Evolutionary conservation across 2,329 filamentous ascomycete species (phyloP).

Genomic region (Fusarium brachygibbosum): DNA sequence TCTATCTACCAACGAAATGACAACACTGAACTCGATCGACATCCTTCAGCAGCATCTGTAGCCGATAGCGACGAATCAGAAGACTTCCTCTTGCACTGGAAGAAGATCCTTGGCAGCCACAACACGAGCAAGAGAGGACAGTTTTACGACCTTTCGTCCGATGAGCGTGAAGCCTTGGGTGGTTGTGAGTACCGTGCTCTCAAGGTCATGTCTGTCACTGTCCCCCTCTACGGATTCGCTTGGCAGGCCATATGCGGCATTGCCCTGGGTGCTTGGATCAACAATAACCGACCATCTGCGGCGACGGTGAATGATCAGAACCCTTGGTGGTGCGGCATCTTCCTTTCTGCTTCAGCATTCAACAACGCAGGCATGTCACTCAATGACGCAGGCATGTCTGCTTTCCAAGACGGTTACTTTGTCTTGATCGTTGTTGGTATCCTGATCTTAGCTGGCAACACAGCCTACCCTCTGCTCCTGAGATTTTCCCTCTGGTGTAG

Average conservation of each 20-base stretch:
- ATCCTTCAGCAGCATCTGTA: conserved; percentile 42
- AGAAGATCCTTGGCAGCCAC: conserved; percentile 54
- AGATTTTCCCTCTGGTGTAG: conserved; percentile 70
- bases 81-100: conserved; percentile 50
- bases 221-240: conserved; percentile 70
- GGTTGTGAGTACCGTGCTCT: conserved; percentile 75
- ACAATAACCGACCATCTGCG: conserved; percentile 62
- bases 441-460: conserved; percentile 74
- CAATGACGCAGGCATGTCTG: conserved; percentile 74
- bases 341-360: conserved; percentile 76
- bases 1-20: conserved; percentile 45
- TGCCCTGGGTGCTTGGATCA: conserved; percentile 73
- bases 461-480: conserved; percentile 74
- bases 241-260: conserved; percentile 72
- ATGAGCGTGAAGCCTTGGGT: conserved; percentile 70
- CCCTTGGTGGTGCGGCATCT: conserved; percentile 77
- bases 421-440: conserved; percentile 67
- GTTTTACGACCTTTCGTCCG: conserved; percentile 65
- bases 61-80: conserved; percentile 45
- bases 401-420: conserved; percentile 67
- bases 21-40: conserved; percentile 14
- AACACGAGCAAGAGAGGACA: conserved; percentile 66
- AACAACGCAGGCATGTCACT: conserved; percentile 80
- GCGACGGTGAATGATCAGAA: conserved; percentile 69
- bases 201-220: conserved; percentile 68